A percentile compares a stretch with the other conserved stretches of the same genome.
phyloP scores from a whole-genome alignment of 2,329 filamentous ascomycete species.

The Cercospora nicotianae region DNA sequence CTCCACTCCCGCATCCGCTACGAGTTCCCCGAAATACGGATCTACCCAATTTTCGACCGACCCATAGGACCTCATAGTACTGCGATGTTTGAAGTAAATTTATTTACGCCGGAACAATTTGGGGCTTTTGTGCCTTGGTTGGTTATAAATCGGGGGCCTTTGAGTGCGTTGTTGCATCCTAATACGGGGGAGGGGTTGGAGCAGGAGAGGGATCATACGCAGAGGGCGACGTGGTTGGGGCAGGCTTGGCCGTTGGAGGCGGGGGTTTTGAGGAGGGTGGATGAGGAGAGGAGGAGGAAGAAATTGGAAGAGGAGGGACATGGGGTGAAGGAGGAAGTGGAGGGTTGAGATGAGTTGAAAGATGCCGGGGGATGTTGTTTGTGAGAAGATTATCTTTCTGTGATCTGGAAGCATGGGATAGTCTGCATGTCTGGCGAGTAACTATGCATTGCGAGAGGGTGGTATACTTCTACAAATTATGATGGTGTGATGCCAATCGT shows the following conservation, averaged over 20 bases:
- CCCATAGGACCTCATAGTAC: constrained; percentile 80
- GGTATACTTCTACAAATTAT: neutral
- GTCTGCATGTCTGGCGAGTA: neutral
- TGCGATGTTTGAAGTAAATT: constrained; percentile 89
- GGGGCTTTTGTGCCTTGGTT: constrained; percentile 87
- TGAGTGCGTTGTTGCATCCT: constrained; percentile 78
- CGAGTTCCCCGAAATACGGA: constrained; percentile 82
- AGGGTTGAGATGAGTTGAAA: neutral
- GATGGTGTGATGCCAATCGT: neutral
- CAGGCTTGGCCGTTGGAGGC: constrained; percentile 63
- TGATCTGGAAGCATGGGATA: neutral
- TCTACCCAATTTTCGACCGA: constrained; percentile 74
- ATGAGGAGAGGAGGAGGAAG: constrained; percentile 5
- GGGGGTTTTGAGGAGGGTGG: constrained; percentile 48
- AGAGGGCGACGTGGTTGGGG: constrained; percentile 71
- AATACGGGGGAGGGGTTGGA: constrained; percentile 61
- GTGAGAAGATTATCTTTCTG: neutral
- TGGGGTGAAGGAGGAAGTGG: constrained; percentile 1
- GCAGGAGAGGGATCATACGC: constrained; percentile 64
- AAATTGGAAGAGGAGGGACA: constrained; percentile 14
- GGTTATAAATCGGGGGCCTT: constrained; percentile 73
- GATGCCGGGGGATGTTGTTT: no score
- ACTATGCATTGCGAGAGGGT: neutral
- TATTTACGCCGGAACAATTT: constrained; percentile 82
- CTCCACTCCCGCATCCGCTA: constrained; percentile 76